Evolutionary conservation across 805 yeast species (phyloP), one percentile per base, ranked within the genome.

Genomic region (Jamesozyma spencerorum): DNA sequence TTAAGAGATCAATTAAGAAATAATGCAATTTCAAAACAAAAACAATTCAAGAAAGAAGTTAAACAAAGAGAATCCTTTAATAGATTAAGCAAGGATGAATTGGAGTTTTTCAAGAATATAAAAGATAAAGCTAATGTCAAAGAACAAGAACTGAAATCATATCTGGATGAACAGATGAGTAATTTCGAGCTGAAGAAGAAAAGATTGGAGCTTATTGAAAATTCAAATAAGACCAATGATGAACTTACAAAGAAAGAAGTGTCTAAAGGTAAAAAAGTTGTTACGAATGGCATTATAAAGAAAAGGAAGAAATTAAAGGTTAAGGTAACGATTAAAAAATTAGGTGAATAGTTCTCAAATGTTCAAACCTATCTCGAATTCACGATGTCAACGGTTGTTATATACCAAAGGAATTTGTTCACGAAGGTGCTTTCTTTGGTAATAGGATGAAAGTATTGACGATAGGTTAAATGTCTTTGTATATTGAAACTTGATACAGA

Each of bases 51-150:
- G 24, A 46, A 41, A 2, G 39, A 42, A 11, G 55, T 55, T 12
- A 47, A 46, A 36, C 51, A 57, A 20, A 44, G 49, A 12, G 62
- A 60, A 34, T 46, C 53, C n/a, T 52, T 57, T 38, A 60, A 57
- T 37, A 47, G 59, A 34, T 42, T 58, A 36, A 55, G 47, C 34
- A 37, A 40, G 15, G 47, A 46, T 3, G 63, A 58, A 37, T 34
- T 57, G 8, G 47, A 46, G 2, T 54, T 44, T 40, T 49, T 46
- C 31, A 35, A 47, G 15, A 32, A 38, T 3, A 17, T 45, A 2
- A 39, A 46, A 26, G 30, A 38, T 1, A 34, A 40, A 13, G 41
- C 46, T 15, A 10, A 35, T 8, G 20, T 18, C 8, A 39, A 45
- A 26, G 48, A 50, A 29, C 30, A 36, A 13, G 46, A 45, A n/a